Percentiles rank a stretch among this genome's conserved stretches.
These are phyloP conservation scores for Geotrichum candidum DNA, from an alignment of 1,139 yeast genomes.

Conservation along the genomic window DNA sequence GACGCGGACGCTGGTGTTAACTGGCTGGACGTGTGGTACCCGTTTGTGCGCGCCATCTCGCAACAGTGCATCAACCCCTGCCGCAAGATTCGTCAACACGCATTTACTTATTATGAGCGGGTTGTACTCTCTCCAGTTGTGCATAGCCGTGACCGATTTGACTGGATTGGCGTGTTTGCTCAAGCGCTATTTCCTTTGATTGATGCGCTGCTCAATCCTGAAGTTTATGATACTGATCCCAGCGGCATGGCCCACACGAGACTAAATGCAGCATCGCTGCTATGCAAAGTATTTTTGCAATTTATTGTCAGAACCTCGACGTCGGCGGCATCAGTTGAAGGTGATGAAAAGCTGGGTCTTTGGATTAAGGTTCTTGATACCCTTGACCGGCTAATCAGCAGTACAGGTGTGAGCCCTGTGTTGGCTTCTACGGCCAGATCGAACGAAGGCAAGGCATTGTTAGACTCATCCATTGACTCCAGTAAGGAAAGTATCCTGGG, in stretches of 20 bases:
- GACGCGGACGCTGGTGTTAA: constrained; percentile 1
- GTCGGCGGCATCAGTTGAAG: constrained; percentile 37
- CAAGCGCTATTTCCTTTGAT: constrained; percentile 71
- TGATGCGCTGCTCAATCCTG: constrained; percentile 58
- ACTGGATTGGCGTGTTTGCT: constrained; percentile 48
- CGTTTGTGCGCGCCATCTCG: constrained; percentile 53
- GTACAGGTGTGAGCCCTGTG: constrained; percentile 20
- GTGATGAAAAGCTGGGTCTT: constrained; percentile 32
- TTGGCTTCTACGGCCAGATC: background rate
- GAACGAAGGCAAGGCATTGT: background rate
- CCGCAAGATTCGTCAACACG: constrained; percentile 62
- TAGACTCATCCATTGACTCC: background rate
- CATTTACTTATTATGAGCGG: constrained; percentile 48
- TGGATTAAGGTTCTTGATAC: constrained; percentile 46
- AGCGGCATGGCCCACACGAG: constrained; percentile 61
- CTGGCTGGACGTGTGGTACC: constrained; percentile 25
- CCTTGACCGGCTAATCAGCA: constrained; percentile 43
- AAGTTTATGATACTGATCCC: constrained; percentile 59
- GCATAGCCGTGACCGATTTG: constrained; percentile 39
- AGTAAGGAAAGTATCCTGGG: constrained; percentile 28
- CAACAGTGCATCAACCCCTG: constrained; percentile 89
- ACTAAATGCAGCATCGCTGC: constrained; percentile 56
- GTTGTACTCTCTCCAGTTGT: constrained; percentile 39
- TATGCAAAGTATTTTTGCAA: constrained; percentile 68
- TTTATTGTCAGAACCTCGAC: constrained; percentile 37